Percentiles rank a stretch among this genome's conserved stretches.
These are phyloP conservation scores for Ascocoryne sarcoides DNA, from an alignment of 2,329 filamentous ascomycete genomes.

Conservation along the genomic window DNA sequence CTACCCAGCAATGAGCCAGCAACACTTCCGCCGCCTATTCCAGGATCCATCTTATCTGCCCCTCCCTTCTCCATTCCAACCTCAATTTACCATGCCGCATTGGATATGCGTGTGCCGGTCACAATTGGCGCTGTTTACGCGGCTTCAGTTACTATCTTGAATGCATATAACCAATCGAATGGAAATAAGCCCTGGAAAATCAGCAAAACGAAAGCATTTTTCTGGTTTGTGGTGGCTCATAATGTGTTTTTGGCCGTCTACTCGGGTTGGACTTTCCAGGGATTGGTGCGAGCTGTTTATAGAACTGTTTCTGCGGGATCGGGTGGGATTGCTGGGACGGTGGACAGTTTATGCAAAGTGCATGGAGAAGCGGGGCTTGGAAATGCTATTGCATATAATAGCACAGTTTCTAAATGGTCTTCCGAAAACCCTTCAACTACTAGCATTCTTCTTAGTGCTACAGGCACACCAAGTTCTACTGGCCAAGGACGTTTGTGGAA, in stretches of 20 bases:
- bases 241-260: conserved; percentile 90
- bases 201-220: conserved; percentile 71
- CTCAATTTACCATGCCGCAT: conserved; percentile 49
- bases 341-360: conserved; percentile 86
- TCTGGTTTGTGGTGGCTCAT: conserved; percentile 76
- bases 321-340: conserved; percentile 59
- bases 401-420: conserved; percentile 15
- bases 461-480: conserved; percentile 49
- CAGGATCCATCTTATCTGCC: conserved; percentile 42
- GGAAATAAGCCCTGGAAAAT: conserved; percentile 81
- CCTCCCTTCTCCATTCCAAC: conserved; percentile 60
- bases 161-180: conserved; percentile 69
- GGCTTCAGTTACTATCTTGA: conserved; percentile 66
- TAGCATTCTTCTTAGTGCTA: conserved; percentile 13
- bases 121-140: conserved; percentile 76
- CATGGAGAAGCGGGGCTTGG: conserved; percentile 76
- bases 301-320: conserved; percentile 58
- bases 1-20: conserved; percentile 52
- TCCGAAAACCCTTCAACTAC: conserved; percentile 14
- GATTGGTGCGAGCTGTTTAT: conserved; percentile 70
- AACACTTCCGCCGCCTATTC: conserved; percentile 45
- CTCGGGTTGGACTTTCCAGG: conserved; percentile 83
- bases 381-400: conserved; percentile 69
- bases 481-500: conserved; percentile 88
- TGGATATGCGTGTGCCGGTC: conserved; percentile 60